Percentiles rank a stretch among this genome's conserved stretches.
Conservation (phyloP, 257 asterid genomes). For the Avicennia marina region DNA sequence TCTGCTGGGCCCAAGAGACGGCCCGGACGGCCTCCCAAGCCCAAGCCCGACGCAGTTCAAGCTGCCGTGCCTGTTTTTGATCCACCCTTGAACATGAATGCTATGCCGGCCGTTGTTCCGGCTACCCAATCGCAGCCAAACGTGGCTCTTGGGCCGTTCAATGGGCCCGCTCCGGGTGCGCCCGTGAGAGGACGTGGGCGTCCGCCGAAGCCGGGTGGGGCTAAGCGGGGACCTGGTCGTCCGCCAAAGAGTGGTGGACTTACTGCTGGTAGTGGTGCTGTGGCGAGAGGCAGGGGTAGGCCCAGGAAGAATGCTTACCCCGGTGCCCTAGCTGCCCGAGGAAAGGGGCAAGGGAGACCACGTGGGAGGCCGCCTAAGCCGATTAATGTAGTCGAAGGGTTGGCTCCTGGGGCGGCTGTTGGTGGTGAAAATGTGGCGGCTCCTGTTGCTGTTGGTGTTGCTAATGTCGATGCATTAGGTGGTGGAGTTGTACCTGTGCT, state of each 20-base stretch:
- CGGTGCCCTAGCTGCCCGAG: constrained; percentile 10
- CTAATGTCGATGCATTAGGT: constrained; percentile 13
- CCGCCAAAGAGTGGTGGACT: constrained; percentile 26
- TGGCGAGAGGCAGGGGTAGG: constrained; percentile 36
- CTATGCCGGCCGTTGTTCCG: constrained; percentile 18
- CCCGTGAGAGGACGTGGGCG: constrained; percentile 63
- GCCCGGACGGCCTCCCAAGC: constrained; percentile 81
- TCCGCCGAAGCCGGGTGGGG: constrained; percentile 40
- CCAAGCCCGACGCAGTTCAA: constrained; percentile 36
- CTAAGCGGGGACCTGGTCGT: constrained; percentile 35
- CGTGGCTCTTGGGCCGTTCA: constrained; percentile 37
- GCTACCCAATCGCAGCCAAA: too few relatives aligned
- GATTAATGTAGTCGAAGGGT: constrained; percentile 27
- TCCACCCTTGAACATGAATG: constrained; percentile 19
- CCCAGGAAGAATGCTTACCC: constrained; percentile 20
- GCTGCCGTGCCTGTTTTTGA: constrained; percentile 38
- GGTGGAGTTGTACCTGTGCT: constrained; percentile 22
- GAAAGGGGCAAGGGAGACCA: constrained; percentile 32
- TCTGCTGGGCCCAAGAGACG: constrained; percentile 35
- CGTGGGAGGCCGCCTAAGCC: constrained; percentile 65
- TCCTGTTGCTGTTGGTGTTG: constrained; percentile 19
- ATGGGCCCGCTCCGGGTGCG: constrained; percentile 27
- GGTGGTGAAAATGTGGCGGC: constrained; percentile 14
- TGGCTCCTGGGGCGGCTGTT: constrained; percentile 5
- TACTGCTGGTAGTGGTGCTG: constrained; percentile 6